Evolutionary conservation across 2,329 filamentous ascomycete species (phyloP).

Genomic region (Knufia fluminis): DNA sequence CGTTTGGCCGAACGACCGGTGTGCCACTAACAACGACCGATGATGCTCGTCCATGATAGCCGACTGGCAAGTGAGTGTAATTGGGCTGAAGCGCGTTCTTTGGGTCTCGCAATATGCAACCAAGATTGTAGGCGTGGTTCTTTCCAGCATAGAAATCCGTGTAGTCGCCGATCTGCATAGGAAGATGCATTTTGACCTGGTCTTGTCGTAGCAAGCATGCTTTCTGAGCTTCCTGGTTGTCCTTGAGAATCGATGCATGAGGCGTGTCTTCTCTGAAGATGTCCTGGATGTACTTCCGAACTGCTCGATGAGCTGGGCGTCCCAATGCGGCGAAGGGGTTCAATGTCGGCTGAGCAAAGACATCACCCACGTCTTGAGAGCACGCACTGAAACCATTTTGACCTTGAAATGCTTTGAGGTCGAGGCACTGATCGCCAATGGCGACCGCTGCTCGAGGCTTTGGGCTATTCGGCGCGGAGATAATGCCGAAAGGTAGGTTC

Average conservation of each 20-base stretch:
- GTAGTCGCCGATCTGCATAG: conserved; percentile 72
- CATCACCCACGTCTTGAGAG: conserved; percentile 47
- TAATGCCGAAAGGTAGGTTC: conserved; percentile 78
- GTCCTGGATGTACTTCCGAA: conserved; percentile 59
- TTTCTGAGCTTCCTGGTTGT: conserved; percentile 50
- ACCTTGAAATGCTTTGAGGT: conserved; percentile 54
- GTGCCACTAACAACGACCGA: conserved; percentile 47
- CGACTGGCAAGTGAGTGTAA: conserved; percentile 72
- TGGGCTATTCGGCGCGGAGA: conserved; percentile 51
- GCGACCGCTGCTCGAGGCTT: conserved; percentile 58
- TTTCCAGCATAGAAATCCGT: conserved; percentile 77
- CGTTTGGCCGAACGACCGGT: conserved; percentile 60
- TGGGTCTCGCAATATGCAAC: conserved; percentile 58
- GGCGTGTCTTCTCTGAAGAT: conserved; percentile 54
- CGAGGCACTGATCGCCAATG: conserved; percentile 63
- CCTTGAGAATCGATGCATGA: conserved; percentile 52
- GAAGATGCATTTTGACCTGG: conserved; percentile 57
- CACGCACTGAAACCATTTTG: conserved; percentile 52
- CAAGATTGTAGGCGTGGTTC: conserved; percentile 68
- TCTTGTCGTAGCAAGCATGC: conserved; percentile 50
- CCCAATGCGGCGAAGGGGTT: conserved; percentile 69
- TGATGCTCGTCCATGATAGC: conserved; percentile 64
- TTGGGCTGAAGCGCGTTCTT: conserved; percentile 69
- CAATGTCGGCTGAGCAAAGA: conserved; percentile 57
- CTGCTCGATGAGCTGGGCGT: conserved; percentile 55